These are phyloP conservation scores for Ophiostoma populinum DNA, from an alignment of 2,329 filamentous ascomycete species.

Conservation along the genomic window DNA sequence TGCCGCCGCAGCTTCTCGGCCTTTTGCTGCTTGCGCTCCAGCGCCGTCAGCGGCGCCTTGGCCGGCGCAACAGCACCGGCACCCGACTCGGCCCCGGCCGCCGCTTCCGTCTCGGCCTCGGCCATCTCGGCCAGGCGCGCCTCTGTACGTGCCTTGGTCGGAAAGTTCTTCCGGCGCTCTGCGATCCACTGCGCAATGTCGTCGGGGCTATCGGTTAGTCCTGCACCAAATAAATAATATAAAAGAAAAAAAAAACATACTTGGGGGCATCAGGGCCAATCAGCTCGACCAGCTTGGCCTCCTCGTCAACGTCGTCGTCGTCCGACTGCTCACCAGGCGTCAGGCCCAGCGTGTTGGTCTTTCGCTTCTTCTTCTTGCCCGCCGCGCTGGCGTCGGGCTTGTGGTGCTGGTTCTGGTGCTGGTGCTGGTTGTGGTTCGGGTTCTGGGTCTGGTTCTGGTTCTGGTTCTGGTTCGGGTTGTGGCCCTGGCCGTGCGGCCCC, in stretches of 20 bases:
- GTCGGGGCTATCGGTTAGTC: constrained; percentile 27
- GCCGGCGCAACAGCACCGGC: neutral
- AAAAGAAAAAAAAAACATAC: constrained; percentile 21
- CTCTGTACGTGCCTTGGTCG: constrained; percentile 54
- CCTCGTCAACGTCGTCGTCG: constrained; percentile 55
- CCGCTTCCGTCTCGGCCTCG: constrained; percentile 30
- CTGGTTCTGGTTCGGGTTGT: neutral
- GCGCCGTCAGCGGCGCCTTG: constrained; percentile 20
- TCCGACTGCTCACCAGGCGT: constrained; percentile 50
- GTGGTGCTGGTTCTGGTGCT: constrained; percentile 20
- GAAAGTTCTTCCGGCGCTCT: constrained; percentile 64
- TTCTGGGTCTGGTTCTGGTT: neutral
- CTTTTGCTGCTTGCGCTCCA: constrained; percentile 35
- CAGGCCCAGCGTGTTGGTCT: constrained; percentile 54
- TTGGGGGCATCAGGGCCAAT: constrained; percentile 37
- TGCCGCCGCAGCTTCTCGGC: constrained; percentile 46
- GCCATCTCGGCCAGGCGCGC: constrained; percentile 33
- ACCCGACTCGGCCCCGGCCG: constrained; percentile 25
- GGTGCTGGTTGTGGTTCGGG: too few species aligned
- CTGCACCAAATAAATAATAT: neutral
- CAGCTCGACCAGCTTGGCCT: constrained; percentile 36
- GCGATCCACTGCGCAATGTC: constrained; percentile 69
- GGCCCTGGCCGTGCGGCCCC: neutral
- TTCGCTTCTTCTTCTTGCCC: constrained; percentile 53
- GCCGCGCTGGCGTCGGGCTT: constrained; percentile 33